These are phyloP conservation scores for Alternaria gansuensis DNA, from an alignment of 2,329 filamentous ascomycete species.

Conservation along the genomic window DNA sequence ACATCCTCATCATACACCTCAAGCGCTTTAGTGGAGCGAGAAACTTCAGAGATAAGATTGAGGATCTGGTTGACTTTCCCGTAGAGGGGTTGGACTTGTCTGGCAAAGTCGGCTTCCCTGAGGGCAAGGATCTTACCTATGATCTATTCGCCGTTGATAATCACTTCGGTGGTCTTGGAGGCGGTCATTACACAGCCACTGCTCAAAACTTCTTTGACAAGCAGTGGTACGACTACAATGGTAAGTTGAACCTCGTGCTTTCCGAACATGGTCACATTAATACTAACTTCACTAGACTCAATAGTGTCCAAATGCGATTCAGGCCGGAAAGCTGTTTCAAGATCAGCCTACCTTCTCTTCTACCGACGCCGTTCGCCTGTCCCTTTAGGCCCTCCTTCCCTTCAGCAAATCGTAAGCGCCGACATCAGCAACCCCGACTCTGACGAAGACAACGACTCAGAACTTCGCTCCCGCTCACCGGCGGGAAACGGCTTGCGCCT, in stretches of 20 bases:
- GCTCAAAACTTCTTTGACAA: slow-evolving; percentile 90
- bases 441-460: slow-evolving; percentile 55
- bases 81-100: slow-evolving; percentile 85
- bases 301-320: slow-evolving; percentile 71
- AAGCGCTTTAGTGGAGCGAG: slow-evolving; percentile 93
- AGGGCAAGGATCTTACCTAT: slow-evolving; percentile 84
- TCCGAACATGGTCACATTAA: background rate
- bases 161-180: slow-evolving; percentile 90
- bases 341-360: slow-evolving; percentile 90
- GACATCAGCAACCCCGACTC: slow-evolving; percentile 55
- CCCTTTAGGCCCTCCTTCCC: slow-evolving; percentile 80
- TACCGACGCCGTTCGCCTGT: slow-evolving; percentile 83
- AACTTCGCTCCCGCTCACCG: slow-evolving; percentile 55
- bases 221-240: slow-evolving; percentile 97
- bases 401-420: slow-evolving; percentile 74
- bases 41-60: slow-evolving; percentile 86
- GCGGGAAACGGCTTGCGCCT: slow-evolving; percentile 88
- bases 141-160: slow-evolving; percentile 96
- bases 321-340: slow-evolving; percentile 71
- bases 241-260: slow-evolving; percentile 57
- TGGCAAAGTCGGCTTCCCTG: slow-evolving; percentile 78
- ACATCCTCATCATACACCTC: slow-evolving; percentile 92
- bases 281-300: slow-evolving; percentile 67
- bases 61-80: slow-evolving; percentile 90
- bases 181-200: slow-evolving; percentile 95